A percentile compares a stretch with the other conserved stretches of the same genome.
These are phyloP conservation scores for Ophiocordyceps polyrhachis-furcata DNA, from an alignment of 2,329 filamentous ascomycete genomes.

Conservation along the genomic window DNA sequence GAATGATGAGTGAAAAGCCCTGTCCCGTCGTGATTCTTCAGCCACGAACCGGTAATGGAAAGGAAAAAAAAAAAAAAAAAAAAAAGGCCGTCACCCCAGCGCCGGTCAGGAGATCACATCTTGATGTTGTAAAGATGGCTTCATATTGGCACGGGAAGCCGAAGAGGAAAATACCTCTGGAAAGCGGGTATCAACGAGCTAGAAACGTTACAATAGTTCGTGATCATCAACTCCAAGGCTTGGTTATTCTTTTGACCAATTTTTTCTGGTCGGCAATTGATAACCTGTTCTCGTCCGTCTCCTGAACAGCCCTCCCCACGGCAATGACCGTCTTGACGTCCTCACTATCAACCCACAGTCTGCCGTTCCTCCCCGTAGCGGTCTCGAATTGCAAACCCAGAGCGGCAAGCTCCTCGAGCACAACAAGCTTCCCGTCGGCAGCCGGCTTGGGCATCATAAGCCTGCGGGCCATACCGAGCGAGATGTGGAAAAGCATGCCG, in stretches of 20 bases:
- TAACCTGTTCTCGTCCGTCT: conserved; percentile 53
- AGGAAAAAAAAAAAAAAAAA: too few species aligned
- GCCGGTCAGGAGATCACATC: too few species aligned
- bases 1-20: background rate
- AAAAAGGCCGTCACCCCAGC: too few species aligned
- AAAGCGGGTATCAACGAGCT: too few species aligned
- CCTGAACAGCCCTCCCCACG: conserved; percentile 59
- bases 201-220: background rate
- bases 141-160: background rate
- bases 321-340: conserved; percentile 52
- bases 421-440: conserved; percentile 44
- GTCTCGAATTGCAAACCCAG: conserved; percentile 80
- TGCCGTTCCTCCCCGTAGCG: conserved; percentile 81
- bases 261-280: conserved; percentile 50
- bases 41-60: too few species aligned
- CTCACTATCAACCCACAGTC: conserved; percentile 77
- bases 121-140: background rate
- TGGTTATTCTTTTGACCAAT: conserved; percentile 47
- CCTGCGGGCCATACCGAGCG: conserved; percentile 62
- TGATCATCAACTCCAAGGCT: conserved; percentile 25
- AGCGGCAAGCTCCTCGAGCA: conserved; percentile 60
- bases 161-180: background rate
- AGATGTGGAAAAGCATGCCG: conserved; percentile 74
- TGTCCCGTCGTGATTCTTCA: too few species aligned
- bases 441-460: conserved; percentile 47